Conservation (phyloP, 2,329 filamentous ascomycete species). For the Orbilia ellipsospora region DNA sequence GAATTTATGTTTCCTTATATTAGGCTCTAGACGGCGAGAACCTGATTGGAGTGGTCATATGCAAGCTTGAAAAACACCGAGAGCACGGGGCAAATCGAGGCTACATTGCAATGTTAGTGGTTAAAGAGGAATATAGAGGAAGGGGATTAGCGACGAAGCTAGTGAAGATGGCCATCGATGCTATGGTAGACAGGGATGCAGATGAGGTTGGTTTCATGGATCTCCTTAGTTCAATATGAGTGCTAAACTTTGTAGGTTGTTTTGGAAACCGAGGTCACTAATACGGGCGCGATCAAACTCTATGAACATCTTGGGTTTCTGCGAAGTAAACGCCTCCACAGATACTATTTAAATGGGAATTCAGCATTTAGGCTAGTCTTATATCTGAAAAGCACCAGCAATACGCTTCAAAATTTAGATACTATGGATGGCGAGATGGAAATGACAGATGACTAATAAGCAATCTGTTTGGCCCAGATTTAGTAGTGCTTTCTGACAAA, state of each 20-base stretch:
- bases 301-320: conserved; percentile 95
- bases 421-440: conserved; percentile 41
- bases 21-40: conserved; percentile 72
- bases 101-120: conserved; percentile 99
- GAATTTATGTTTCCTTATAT: background rate
- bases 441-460: conserved; percentile 43
- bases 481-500: too few species aligned
- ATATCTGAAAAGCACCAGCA: conserved; percentile 71
- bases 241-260: conserved; percentile 70
- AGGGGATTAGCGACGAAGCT: conserved; percentile 84
- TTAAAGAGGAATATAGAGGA: conserved; percentile 80
- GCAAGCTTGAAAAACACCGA: conserved; percentile 90
- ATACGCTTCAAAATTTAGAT: conserved; percentile 3
- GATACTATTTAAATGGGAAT: conserved; percentile 96
- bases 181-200: conserved; percentile 83
- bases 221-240: background rate
- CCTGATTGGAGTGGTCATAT: conserved; percentile 90
- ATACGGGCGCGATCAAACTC: conserved; percentile 86
- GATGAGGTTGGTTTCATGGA: conserved; percentile 73
- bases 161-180: conserved; percentile 89
- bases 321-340: conserved; percentile 88
- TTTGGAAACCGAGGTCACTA: conserved; percentile 94
- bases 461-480: too few species aligned
- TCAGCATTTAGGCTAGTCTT: conserved; percentile 90
- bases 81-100: conserved; percentile 84